Evolutionary conservation across 805 yeast species (phyloP), one percentile per base, ranked within the genome.

Genomic region (Candida sonorensis): DNA sequence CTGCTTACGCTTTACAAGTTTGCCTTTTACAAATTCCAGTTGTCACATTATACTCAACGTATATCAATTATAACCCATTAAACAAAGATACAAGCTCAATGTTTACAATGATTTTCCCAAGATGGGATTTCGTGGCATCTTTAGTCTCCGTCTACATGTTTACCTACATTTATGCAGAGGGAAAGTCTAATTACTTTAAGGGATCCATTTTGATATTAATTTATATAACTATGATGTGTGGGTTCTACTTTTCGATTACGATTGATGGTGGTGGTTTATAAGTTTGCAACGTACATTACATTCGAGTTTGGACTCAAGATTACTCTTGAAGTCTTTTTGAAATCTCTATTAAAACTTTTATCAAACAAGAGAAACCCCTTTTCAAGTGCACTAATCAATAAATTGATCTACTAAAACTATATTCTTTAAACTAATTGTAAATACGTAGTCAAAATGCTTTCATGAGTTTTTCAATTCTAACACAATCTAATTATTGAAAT

Each of bases 1-100:
- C 94, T 41, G 98, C 98, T 0, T 92, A 92, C 54, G 98, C 95
- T 0, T 66, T 92, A 37, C 98, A 92, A 57, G 98, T 92, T 11
- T 90, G 95, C 46, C 64, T 92, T 37, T 67, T 92, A 43, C 98
- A 92, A 55, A 84, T 92, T 29, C 98, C 98, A 1, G 78, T 92
- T 2, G 69, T 92, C 51, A 94, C 87, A 9, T 51, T 90, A 10
- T 86, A 72, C 51, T 81, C 95, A 2, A 69, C 81, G 36, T 65
- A 61, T 59, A 67, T 49, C 51, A 46, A 38, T 26, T 17, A 53
- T 50, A 59, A 52, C 51, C 59, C 45, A 46, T 50, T 52, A 4
- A 40, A 46, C 17, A 34, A 51, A 2, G 41, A 40, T 14, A 55
- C 65, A 31, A 57, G 64, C 36, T 57, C 59, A 19, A 71, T 80